Evolutionary conservation across 2,329 filamentous ascomycete genomes (phyloP).

Genomic region (Arthrobotrys entomopaga): DNA sequence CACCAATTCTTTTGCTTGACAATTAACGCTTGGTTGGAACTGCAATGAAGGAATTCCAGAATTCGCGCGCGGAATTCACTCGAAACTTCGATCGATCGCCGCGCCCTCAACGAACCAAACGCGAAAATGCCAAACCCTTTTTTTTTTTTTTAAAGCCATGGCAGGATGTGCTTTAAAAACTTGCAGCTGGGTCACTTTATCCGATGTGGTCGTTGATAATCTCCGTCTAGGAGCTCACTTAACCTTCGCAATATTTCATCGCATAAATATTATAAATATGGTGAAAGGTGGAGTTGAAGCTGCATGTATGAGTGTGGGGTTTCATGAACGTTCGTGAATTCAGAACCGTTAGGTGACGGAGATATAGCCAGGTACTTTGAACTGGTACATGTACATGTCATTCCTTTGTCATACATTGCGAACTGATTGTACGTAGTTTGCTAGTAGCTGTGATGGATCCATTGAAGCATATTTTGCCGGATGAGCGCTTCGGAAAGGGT

Average conservation of each 20-base stretch:
- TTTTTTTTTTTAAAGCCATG: constrained; percentile 35
- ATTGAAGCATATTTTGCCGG: too few relatives aligned
- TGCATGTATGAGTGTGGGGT: not conserved
- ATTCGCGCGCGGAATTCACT: too few relatives aligned
- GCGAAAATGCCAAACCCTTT: not conserved
- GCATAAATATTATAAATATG: not conserved
- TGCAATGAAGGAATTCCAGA: not conserved
- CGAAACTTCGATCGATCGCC: too few relatives aligned
- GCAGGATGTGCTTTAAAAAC: constrained; percentile 1
- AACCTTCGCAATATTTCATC: not conserved
- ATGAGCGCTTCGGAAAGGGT: too few relatives aligned
- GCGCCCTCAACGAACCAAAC: too few relatives aligned
- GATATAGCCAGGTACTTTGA: not conserved
- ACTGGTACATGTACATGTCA: not conserved
- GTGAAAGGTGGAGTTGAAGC: not conserved
- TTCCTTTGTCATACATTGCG: not conserved
- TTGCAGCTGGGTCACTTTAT: constrained; percentile 2
- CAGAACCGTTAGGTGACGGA: not conserved
- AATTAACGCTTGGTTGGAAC: too few relatives aligned
- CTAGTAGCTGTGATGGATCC: too few relatives aligned
- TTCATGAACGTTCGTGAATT: too few relatives aligned
- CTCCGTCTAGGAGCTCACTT: not conserved
- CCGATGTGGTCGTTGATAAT: not conserved
- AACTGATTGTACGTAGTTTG: too few relatives aligned
- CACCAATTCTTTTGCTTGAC: too few relatives aligned